phyloP scores from a whole-genome alignment of 1,284 basidiomycete species.

The Trametes sp. region DNA sequence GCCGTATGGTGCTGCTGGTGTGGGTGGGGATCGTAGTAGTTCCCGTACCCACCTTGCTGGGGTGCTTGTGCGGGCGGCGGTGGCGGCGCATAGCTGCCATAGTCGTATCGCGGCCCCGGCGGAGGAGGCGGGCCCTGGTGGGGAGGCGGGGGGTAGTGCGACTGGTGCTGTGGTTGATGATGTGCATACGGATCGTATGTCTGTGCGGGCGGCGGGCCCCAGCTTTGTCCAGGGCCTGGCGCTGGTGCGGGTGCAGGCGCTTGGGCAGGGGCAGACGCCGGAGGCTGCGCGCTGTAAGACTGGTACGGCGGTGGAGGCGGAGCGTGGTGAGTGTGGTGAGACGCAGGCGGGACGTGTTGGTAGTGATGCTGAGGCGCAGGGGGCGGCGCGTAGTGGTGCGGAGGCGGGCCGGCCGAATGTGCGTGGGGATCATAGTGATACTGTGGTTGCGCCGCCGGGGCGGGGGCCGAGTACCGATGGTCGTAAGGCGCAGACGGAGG shows the following conservation, averaged over 20 bases:
- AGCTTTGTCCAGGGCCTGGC: slow-evolving; percentile 25
- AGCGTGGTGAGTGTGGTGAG: slow-evolving; percentile 34
- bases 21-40: slow-evolving; percentile 28
- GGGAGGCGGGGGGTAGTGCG: slow-evolving; percentile 24
- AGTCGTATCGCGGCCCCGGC: slow-evolving; percentile 31
- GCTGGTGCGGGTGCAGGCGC: slow-evolving; percentile 22
- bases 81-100: slow-evolving; percentile 24
- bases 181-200: slow-evolving; percentile 36
- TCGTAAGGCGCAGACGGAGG: slow-evolving; percentile 37
- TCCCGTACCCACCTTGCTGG: slow-evolving; percentile 22
- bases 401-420: slow-evolving; percentile 31
- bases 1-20: slow-evolving; percentile 25
- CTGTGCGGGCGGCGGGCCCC: slow-evolving; percentile 1
- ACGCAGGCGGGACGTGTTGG: slow-evolving; percentile 40
- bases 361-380: slow-evolving; percentile 39
- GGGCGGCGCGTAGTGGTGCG: slow-evolving; percentile 35
- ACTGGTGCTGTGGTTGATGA: slow-evolving; percentile 24
- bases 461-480: slow-evolving; percentile 37
- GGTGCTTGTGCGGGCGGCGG: slow-evolving; percentile 22
- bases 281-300: slow-evolving; percentile 20
- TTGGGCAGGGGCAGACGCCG: slow-evolving; percentile 18
- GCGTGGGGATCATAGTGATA: slow-evolving; percentile 39
- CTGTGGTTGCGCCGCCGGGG: slow-evolving; percentile 30
- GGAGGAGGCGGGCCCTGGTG: slow-evolving; percentile 22
- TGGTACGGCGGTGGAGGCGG: slow-evolving; percentile 33